These are phyloP conservation scores for Blastomyces percursus DNA, from an alignment of 2,329 filamentous ascomycete genomes.

Conservation along the genomic window DNA sequence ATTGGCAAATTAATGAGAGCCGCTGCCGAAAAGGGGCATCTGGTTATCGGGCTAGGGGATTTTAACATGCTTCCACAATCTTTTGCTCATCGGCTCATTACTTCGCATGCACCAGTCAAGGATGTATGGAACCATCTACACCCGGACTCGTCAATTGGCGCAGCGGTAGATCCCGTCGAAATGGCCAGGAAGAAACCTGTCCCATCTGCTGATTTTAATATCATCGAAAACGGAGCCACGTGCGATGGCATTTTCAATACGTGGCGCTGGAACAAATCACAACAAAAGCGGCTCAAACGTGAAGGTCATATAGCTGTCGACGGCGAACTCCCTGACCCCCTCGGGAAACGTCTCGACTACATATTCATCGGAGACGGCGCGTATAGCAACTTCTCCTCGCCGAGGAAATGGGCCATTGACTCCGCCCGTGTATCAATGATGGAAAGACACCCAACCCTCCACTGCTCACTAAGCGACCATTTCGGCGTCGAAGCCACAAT, in stretches of 20 bases:
- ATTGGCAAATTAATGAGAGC: slow-evolving; percentile 78
- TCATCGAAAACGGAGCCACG: slow-evolving; percentile 71
- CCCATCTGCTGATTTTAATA: slow-evolving; percentile 67
- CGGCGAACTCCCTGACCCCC: slow-evolving; percentile 55
- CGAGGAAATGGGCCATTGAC: slow-evolving; percentile 55
- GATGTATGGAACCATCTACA: slow-evolving; percentile 80
- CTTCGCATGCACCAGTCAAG: slow-evolving; percentile 61
- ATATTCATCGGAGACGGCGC: slow-evolving; percentile 63
- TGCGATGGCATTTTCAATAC: slow-evolving; percentile 82
- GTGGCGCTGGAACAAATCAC: slow-evolving; percentile 73
- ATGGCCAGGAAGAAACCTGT: slow-evolving; percentile 53
- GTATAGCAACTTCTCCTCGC: slow-evolving; percentile 14
- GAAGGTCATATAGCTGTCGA: slow-evolving; percentile 55
- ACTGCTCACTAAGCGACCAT: slow-evolving; percentile 86
- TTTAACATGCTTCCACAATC: slow-evolving; percentile 94
- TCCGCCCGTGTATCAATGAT: slow-evolving; percentile 66
- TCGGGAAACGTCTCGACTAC: slow-evolving; percentile 86
- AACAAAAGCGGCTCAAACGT: slow-evolving; percentile 56
- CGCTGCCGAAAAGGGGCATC: slow-evolving; percentile 66
- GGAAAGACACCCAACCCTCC: slow-evolving; percentile 65
- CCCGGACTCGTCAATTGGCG: slow-evolving; percentile 71
- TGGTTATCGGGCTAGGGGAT: slow-evolving; percentile 80
- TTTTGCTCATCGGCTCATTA: slow-evolving; percentile 72
- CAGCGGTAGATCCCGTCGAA: slow-evolving; percentile 57
- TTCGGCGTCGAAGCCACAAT: slow-evolving; percentile 83